Base-by-base conservation (phyloP, 163 green algal species). In the Chlorella variabilis region DNA sequence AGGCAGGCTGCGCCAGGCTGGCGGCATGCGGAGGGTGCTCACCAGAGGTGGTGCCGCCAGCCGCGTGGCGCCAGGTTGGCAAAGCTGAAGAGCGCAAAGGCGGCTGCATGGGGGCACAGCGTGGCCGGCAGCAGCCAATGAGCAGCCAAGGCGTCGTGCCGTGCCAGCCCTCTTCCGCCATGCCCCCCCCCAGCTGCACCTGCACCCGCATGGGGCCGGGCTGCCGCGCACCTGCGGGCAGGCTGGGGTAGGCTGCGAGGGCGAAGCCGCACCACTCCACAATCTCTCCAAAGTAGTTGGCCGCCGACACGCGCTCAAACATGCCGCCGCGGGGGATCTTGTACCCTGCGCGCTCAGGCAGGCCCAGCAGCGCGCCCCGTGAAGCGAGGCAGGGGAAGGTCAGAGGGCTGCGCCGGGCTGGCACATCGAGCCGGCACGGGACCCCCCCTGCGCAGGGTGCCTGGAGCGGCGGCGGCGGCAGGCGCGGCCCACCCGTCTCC, bases 201-300 rank as follows among this genome's bases (percentile, higher is more conserved):
- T n/a, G n/a, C n/a, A n/a, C n/a, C n/a, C n/a, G n/a, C n/a, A n/a
- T n/a, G n/a, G n/a, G n/a, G n/a, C n/a, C n/a, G n/a, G n/a, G n/a
- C n/a, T n/a, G n/a, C 5, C 13, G 21, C 34, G 17, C 18, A 71
- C 33, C 63, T 34, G 58, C 75, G 29, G 75, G 59, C 17, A 61
- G 59, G 25, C 56, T 62, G 29, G 59, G 75, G 29, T 48, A 71
- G 75, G 75, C 58, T 1, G 59, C 75, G 25, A 81, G n/a, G 17
- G 75, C 75, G 27, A 58, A 81, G 18, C 75, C 75, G 9, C 25
- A 23, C 75, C 73, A 80, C 73, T 80, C 75, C 75, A 81, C 29
- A 29, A 93, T 93, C 87, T 98, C 94, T 27, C 89, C 91, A 45
- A 89, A 85, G 51, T 96, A 98, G 78, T 98, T 98, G 27, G 91